phyloP scores from a whole-genome alignment of 2,329 filamentous ascomycete genomes.

The Claviceps quebecensis region DNA sequence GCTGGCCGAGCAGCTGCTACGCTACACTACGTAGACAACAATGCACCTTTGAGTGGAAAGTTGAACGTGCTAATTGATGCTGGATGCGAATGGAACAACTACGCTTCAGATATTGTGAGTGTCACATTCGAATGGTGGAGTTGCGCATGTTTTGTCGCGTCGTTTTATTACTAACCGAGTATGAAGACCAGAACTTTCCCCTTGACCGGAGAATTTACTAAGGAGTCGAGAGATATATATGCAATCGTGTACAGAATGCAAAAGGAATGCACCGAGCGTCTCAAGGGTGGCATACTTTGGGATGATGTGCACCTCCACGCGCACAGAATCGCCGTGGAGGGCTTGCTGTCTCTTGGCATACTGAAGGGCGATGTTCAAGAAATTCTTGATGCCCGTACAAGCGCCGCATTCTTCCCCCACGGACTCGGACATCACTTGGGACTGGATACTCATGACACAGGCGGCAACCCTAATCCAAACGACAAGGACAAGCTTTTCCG shows the following conservation, averaged over 20 bases:
- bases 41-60: constrained; percentile 54
- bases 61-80: constrained; percentile 75
- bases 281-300: constrained; percentile 65
- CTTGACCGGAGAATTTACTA: constrained; percentile 55
- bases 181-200: constrained; percentile 72
- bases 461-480: constrained; percentile 61
- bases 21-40: constrained; percentile 75
- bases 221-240: constrained; percentile 62
- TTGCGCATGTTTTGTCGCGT: not conserved
- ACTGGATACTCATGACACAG: constrained; percentile 83
- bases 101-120: constrained; percentile 51
- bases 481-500: constrained; percentile 76
- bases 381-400: constrained; percentile 66
- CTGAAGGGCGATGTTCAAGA: constrained; percentile 54
- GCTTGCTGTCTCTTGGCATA: constrained; percentile 62
- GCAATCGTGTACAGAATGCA: constrained; percentile 82
- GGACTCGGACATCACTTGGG: constrained; percentile 84
- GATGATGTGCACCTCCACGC: constrained; percentile 70
- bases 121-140: not conserved
- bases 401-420: constrained; percentile 82
- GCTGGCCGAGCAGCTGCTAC: constrained; percentile 68
- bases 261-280: constrained; percentile 54
- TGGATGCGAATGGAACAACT: constrained; percentile 61
- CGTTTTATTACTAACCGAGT: not conserved
- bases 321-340: constrained; percentile 69